Percentiles rank a stretch among this genome's conserved stretches.
Conservation (phyloP, 2,329 filamentous ascomycete species). For the Hymenoscyphus occultus region DNA sequence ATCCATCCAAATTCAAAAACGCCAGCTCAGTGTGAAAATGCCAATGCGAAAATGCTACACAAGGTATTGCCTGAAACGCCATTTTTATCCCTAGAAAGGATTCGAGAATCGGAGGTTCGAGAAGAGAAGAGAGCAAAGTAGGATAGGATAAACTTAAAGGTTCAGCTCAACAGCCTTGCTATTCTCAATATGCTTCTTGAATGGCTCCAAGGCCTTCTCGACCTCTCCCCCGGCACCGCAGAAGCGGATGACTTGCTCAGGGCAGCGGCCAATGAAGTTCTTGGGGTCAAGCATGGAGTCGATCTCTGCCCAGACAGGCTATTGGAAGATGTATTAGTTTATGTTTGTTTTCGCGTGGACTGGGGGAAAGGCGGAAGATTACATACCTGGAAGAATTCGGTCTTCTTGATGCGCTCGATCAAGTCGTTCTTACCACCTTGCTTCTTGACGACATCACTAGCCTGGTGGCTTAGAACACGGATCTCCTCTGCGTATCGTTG, state of each 20-base stretch:
- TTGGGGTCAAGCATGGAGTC: slow-evolving; percentile 64
- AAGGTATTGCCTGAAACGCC: not conserved
- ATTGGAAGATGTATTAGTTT: slow-evolving; percentile 20
- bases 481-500: slow-evolving; percentile 60
- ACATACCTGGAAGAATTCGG: slow-evolving; percentile 60
- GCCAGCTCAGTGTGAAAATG: not conserved
- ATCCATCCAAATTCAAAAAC: not conserved
- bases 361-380: not conserved
- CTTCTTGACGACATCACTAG: slow-evolving; percentile 67
- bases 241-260: slow-evolving; percentile 53
- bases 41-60: not conserved
- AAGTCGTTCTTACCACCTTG: slow-evolving; percentile 77
- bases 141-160: slow-evolving; percentile 14
- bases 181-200: slow-evolving; percentile 37
- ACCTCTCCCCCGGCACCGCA: slow-evolving; percentile 46
- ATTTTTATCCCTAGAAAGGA: not conserved
- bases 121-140: not conserved
- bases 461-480: slow-evolving; percentile 76
- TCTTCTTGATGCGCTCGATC: slow-evolving; percentile 70
- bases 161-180: slow-evolving; percentile 28
- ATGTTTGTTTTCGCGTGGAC: not conserved
- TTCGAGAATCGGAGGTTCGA: too few relatives aligned
- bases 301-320: slow-evolving; percentile 65
- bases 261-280: slow-evolving; percentile 54
- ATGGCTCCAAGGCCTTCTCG: slow-evolving; percentile 45